Conservation (phyloP, 306 rosid genomes). For the Cucurbita moschata region DNA sequence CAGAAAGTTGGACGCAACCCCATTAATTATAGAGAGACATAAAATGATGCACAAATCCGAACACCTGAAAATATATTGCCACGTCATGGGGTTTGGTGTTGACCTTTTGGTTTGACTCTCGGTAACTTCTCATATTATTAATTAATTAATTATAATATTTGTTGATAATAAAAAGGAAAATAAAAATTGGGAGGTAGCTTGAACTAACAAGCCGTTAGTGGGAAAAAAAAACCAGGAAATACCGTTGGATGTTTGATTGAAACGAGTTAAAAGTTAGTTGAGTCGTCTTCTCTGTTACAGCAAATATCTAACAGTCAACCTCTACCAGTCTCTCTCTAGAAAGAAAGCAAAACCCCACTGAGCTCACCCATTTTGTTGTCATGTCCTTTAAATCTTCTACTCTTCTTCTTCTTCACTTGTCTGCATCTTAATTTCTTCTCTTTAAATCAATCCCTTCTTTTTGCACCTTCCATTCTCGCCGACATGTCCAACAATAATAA, state of each 20-base stretch:
- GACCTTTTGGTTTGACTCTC: slow-evolving; percentile 1
- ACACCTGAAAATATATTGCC: not conserved
- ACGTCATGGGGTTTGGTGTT: not conserved
- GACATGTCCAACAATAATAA: slow-evolving; percentile 91
- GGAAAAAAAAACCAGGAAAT: slow-evolving; percentile 8
- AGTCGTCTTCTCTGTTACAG: slow-evolving; percentile 8
- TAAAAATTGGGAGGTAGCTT: not conserved
- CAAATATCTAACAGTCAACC: slow-evolving; percentile 83
- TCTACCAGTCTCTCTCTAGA: slow-evolving; percentile 45
- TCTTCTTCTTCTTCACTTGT: slow-evolving; percentile 12
- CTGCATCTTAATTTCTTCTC: slow-evolving; percentile 4
- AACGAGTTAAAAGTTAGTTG: slow-evolving; percentile 59
- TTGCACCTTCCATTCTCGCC: slow-evolving; percentile 39
- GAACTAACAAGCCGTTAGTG: not conserved
- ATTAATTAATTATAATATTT: not conserved
- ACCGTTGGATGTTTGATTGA: slow-evolving; percentile 51
- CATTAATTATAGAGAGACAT: not conserved
- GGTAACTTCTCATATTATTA: not conserved
- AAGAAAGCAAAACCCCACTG: not conserved
- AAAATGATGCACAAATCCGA: not conserved
- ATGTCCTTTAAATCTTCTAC: slow-evolving; percentile 61
- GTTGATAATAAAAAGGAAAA: not conserved
- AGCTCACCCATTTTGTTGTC: slow-evolving; percentile 58
- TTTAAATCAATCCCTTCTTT: slow-evolving; percentile 6
- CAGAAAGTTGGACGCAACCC: not conserved